Base-by-base conservation (phyloP, 2,329 filamentous ascomycete genomes). In the Zalaria sp. region DNA sequence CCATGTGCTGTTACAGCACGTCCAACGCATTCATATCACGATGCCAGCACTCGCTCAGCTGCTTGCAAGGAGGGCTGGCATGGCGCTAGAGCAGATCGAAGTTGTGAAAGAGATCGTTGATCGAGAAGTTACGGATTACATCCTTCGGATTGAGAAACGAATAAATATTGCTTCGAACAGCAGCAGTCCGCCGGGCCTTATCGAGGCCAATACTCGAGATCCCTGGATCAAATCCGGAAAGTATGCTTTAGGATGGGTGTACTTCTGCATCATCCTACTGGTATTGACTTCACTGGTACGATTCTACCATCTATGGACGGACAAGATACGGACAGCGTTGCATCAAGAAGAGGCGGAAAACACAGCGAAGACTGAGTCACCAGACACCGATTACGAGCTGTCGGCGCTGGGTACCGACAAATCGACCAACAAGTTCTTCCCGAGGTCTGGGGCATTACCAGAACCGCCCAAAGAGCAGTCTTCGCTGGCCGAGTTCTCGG, bases 251-350 rank as follows among this genome's bases (percentile, higher is more conserved):
- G 85, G 81, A 43, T 94, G 86, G 78, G 85, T 89, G 9, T 94
- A 93, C 61, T 93, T 94, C 54, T 79, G 82, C 40, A 60, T 93
- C 38, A 76, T 79, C 39, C 60, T 95, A 45, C 71, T 88, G 48
- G 71, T 73, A 27, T 53, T 76, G 41, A 78, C 88, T 4, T 65
- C 82, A 7, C 54, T 81, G 7, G 68, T 89, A 56, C 78, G 86
- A 50, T 71, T 83, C 56, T 94, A 88, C 70, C 83, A 94, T 61
- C 79, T 82, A 51, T 94, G 86, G 81, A 86, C 88, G 52, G 88
- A 95, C 67, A 93, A 91, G 65, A 85, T 93, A 50, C 77, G 88
- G 50, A 83, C 88, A 51, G 88, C 86, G 47, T 76, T 91, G 46
- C 84, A 91, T 65, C 89, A 93, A 64, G 80, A 91, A 56, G 78